These are phyloP conservation scores for Hirschioporus abietinus DNA, from an alignment of 768 basidiomycete genomes.

Conservation along the genomic window DNA sequence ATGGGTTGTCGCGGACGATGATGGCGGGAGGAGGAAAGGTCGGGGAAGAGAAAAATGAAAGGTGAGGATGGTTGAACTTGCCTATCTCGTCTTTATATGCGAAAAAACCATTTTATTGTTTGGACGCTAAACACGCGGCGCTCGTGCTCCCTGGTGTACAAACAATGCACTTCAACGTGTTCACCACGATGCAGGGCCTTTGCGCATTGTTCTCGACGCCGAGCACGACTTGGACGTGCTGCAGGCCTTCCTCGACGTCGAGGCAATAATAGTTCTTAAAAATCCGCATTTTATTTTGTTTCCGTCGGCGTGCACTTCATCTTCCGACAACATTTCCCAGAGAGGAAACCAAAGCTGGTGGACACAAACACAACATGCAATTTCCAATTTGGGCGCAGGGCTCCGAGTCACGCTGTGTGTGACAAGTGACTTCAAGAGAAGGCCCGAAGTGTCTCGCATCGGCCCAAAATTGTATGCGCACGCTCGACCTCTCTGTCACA, in stretches of 20 bases:
- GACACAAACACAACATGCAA: background rate
- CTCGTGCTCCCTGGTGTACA: background rate
- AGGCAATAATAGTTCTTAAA: background rate
- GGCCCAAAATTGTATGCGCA: background rate
- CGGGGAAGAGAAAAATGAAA: background rate
- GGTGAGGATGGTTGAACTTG: background rate
- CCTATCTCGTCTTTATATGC: conserved; percentile 1
- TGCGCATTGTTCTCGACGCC: background rate
- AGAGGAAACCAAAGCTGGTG: background rate
- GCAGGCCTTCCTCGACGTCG: background rate
- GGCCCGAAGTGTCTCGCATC: too few relatives aligned
- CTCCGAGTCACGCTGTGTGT: too few relatives aligned
- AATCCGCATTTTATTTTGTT: background rate
- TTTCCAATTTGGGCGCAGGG: background rate
- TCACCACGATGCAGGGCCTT: background rate
- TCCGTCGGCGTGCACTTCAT: background rate
- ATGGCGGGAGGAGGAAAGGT: conserved; percentile 2
- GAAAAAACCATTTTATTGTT: background rate
- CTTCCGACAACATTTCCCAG: background rate
- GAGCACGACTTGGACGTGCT: background rate
- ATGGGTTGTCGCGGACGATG: background rate
- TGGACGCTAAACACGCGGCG: background rate
- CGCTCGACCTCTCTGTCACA: background rate
- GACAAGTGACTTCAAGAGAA: too few relatives aligned
- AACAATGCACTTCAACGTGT: background rate